Base-by-base conservation (phyloP, 2,329 filamentous ascomycete species). In the Xylaria sp. region DNA sequence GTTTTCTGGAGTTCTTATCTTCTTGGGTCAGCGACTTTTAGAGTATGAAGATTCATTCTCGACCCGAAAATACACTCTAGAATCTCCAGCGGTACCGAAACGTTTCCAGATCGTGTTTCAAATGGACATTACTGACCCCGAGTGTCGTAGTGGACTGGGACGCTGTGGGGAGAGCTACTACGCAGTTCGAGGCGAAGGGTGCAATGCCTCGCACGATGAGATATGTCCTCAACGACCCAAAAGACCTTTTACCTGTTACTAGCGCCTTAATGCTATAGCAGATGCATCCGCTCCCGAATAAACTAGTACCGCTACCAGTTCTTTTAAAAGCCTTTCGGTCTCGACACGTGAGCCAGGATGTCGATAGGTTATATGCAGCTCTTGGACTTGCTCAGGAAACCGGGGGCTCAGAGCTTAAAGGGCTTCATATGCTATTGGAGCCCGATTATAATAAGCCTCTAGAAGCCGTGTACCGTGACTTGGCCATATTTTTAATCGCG, bases 301-400 rank as follows among this genome's bases (percentile, higher is more conserved):
- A 51, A 10, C 29, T 29, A 17, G 29, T 51, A 20, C 49, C 49
- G 7, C 49, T 51, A 39, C 27, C 51, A 13, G 29, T 11, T n/a
- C 36, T 60, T 7, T 45, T 69, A 20, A 62, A 67, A 7, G 61
- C 69, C 36, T 60, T 69, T 53, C 69, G 69, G 33, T 59, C 53
- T 31, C 59, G 69, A 42, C 44, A 61, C 45, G 33, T 67, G n/a
- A 62, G 60, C 6, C 64, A 69, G 42, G 62, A 65, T 27, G 67
- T 67, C 17, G 69, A 71, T 15, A 71, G 65, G 44, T 7, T 71
- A 61, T 71, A 71, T 29, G 69, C 69, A 45, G 64, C 69, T 5
- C 68, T 69, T 33, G 68, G 67, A 45, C 55, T 71, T 47, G 69
- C 69, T 27, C 63, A 69, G 55, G 69, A 71, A 36, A 69, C 67